Percentiles rank a stretch among this genome's conserved stretches.
These are phyloP conservation scores for Fusarium pilosicola DNA, from an alignment of 2,329 filamentous ascomycete genomes.

Conservation along the genomic window DNA sequence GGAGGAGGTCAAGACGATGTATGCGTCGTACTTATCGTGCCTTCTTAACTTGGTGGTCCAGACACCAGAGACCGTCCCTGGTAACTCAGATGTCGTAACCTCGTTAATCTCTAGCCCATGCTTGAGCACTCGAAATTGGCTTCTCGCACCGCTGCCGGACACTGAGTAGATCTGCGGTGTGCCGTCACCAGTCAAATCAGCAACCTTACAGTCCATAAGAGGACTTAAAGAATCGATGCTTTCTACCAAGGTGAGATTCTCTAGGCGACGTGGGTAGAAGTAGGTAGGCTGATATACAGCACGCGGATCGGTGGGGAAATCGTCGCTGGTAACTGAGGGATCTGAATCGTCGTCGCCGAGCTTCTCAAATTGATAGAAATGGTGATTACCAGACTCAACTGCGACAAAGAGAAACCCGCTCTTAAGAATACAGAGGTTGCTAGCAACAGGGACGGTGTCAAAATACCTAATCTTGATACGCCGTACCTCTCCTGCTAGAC, in stretches of 20 bases:
- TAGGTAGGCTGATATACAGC: constrained; percentile 82
- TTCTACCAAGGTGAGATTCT: constrained; percentile 86
- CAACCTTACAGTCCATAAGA: constrained; percentile 88
- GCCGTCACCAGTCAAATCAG: constrained; percentile 89
- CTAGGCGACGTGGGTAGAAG: constrained; percentile 80
- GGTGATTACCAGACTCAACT: constrained; percentile 90
- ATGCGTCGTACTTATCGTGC: constrained; percentile 87
- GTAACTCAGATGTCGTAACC: constrained; percentile 90
- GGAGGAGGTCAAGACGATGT: constrained; percentile 90
- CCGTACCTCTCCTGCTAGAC: constrained; percentile 81
- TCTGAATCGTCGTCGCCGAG: constrained; percentile 95
- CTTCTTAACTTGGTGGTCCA: constrained; percentile 93
- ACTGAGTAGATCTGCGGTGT: constrained; percentile 96
- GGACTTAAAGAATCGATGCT: constrained; percentile 90
- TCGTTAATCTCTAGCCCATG: constrained; percentile 94
- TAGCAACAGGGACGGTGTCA: constrained; percentile 90
- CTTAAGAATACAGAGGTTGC: constrained; percentile 90
- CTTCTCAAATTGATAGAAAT: constrained; percentile 97
- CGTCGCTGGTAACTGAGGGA: constrained; percentile 82
- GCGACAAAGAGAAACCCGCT: constrained; percentile 95
- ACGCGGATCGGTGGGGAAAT: constrained; percentile 79
- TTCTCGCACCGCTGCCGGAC: constrained; percentile 87
- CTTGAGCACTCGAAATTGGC: constrained; percentile 89
- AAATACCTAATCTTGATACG: constrained; percentile 96
- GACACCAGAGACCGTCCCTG: constrained; percentile 84